Base-by-base conservation (phyloP, 202 grass and related monocot genomes). In the Carex arenaria region DNA sequence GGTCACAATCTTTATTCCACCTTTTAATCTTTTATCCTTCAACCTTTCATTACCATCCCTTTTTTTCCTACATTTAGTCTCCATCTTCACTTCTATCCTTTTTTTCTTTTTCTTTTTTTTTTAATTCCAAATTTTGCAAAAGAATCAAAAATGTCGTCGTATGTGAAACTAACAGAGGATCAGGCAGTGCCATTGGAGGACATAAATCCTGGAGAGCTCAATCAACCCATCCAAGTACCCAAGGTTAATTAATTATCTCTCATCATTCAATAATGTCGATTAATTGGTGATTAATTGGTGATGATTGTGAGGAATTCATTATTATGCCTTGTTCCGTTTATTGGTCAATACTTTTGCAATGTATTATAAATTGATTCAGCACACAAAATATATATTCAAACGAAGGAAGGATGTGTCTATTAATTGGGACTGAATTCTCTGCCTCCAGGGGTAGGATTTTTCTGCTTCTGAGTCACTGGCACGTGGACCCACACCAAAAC, bases 121-220 rank as follows among this genome's bases (percentile, higher is more conserved):
- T 19, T n/a, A n/a, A 61, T 49, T 5, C n/a, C 22, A 18, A 45
- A 38, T 49, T 81, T 67, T 62, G 60, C 12, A 11, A 12, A 63
- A 65, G 43, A 52, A 31, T 30, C 10, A 18, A 66, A 49, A 59
- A 81, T 90, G 12, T 88, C 86, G 26, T 93, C 88, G 60, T 97
- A 97, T 81, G 90, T 97, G 66, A 90, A 94, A 71, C 89, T 97
- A 19, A 94, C 82, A 52, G 89, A 89, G 83, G 89, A 92, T 49
- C 94, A 97, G 85, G 94, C 88, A 49, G 75, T 88, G 56, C 94
- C 92, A 15, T 0, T 80, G 42, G 94, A 97, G 72, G 91, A 97
- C 49, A 97, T 97, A 87, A 87, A 69, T 69, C 88, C 89, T 75
- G 92, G 92, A 71, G 94, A 94, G 85, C 91, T 97, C 94, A 97